A percentile compares a stretch with the other conserved stretches of the same genome.
These are phyloP conservation scores for Citrus sp. DNA, from an alignment of 345 rosid genomes.

Conservation along the genomic window DNA sequence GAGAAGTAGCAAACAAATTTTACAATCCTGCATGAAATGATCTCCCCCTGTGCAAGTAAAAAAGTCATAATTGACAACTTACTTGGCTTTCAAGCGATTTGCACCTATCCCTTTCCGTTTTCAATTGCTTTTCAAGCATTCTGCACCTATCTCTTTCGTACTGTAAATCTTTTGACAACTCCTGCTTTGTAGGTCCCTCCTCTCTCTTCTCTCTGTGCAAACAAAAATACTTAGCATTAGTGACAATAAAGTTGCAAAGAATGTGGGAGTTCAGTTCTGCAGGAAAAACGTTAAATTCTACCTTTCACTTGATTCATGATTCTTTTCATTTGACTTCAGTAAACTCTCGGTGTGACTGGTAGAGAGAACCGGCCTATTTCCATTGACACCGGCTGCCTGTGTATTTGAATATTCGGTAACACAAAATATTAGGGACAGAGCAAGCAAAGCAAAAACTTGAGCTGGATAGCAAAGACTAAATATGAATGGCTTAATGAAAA, in stretches of 20 bases:
- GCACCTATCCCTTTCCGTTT: slow-evolving; percentile 22
- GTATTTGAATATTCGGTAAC: neutral
- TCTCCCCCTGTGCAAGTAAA: neutral
- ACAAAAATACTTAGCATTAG: neutral
- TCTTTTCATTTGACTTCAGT: slow-evolving; percentile 17
- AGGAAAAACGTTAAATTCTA: too few species aligned
- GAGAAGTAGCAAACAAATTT: slow-evolving; percentile 1
- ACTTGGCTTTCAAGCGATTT: slow-evolving; percentile 33
- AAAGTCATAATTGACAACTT: slow-evolving; percentile 7
- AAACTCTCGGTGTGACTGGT: neutral
- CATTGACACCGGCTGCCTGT: neutral
- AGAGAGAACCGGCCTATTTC: neutral
- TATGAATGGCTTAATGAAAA: neutral
- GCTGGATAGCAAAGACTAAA: neutral
- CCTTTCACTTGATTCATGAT: slow-evolving; percentile 19
- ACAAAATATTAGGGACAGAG: neutral
- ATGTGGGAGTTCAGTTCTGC: too few species aligned
- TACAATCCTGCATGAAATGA: neutral
- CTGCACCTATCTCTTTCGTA: slow-evolving; percentile 23
- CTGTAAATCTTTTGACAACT: slow-evolving; percentile 4
- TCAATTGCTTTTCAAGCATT: slow-evolving; percentile 21
- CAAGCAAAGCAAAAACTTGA: neutral
- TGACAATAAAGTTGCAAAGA: neutral
- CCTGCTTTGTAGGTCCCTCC: neutral
- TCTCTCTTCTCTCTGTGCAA: slow-evolving; percentile 19